These are phyloP conservation scores for Cylindrodendrum hubeiense DNA, from an alignment of 2,329 filamentous ascomycete species.

Conservation along the genomic window DNA sequence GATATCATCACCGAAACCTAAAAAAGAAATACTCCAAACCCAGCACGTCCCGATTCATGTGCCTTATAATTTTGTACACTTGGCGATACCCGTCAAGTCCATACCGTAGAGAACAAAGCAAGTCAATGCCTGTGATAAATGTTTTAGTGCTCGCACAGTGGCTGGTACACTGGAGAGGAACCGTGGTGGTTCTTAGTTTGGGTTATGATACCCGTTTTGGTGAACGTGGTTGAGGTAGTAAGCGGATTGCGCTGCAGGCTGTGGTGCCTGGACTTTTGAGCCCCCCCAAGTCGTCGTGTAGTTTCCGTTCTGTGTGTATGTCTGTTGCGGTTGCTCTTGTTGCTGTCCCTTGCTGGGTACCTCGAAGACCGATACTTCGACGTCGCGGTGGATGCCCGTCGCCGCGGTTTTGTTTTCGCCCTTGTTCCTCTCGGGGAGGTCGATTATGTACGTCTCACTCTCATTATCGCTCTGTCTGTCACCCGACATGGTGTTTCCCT, in stretches of 20 bases:
- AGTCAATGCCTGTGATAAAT: not conserved
- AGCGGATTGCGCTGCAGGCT: slow-evolving; percentile 22
- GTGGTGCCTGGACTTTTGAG: slow-evolving; percentile 11
- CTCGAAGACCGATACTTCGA: slow-evolving; percentile 31
- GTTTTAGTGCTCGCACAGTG: not conserved
- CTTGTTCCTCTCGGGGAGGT: slow-evolving; percentile 36
- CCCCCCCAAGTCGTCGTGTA: slow-evolving; percentile 34
- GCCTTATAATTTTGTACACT: not conserved
- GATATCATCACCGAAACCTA: slow-evolving; percentile 17
- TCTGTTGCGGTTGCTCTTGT: not conserved
- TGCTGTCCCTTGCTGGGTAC: not conserved
- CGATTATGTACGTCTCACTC: slow-evolving; percentile 41
- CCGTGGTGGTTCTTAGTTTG: not conserved
- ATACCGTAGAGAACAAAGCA: slow-evolving; percentile 4
- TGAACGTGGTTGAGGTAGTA: slow-evolving; percentile 24
- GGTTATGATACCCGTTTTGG: slow-evolving; percentile 27
- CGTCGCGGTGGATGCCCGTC: slow-evolving; percentile 23
- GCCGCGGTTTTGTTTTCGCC: not conserved
- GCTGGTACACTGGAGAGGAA: not conserved
- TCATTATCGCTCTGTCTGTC: slow-evolving; percentile 35
- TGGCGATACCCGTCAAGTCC: not conserved
- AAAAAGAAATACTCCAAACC: slow-evolving; percentile 2
- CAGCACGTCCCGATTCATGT: not conserved
- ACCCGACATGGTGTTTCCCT: slow-evolving; percentile 21
- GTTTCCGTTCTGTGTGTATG: slow-evolving; percentile 32